Base-by-base conservation (phyloP, 768 basidiomycete genomes). In the Panellus pusillus region DNA sequence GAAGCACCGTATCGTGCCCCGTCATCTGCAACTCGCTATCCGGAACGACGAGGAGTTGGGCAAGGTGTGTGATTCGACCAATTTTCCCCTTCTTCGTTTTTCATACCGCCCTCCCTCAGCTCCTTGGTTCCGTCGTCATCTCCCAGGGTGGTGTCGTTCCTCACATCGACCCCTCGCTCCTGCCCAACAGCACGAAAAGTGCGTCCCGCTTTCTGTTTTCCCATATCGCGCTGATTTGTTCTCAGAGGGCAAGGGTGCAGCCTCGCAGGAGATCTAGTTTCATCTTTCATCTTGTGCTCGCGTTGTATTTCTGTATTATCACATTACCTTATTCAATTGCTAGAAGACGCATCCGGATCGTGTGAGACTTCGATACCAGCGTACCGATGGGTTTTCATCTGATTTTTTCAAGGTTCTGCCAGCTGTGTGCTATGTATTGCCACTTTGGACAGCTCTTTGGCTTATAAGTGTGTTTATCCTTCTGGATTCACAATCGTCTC, bases 1-100 rank as follows among this genome's bases (percentile, higher is more conserved):
- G 80, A 86, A 89, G 77, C 82, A 84, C 64, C 87, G 89, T 81
- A 90, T 91, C 69, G 86, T 87, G 47, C 90, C 87, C 55, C 86
- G 82, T 65, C 91, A 87, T 72, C 70, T 91, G 50, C 89, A 91
- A 68, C 83, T 91, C 53, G 89, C 89, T 57, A 88, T 91, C 70
- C 80, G 89, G 57, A 87, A 89, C 71, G 87, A 88, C 57, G 87
- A 89, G 65, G 87, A 84, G 81, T 14, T 54, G 32, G 53, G 53
- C 46, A 48, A 49, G 43, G 53, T 54, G 8, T 36, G 53, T n/a
- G 39, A 17, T 40, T 36, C 18, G 9, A 4, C 42, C 39, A n/a
- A 8, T 12, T 9, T 43, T 20, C 24, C 27, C n/a, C 17, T 41
- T 15, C 17, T 41, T 15, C 24, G 6, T 3, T 19, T 12, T 36